Percentiles rank a stretch among this genome's conserved stretches.
Conservation (phyloP, 306 rosid genomes). For the Vigna nakashimae region DNA sequence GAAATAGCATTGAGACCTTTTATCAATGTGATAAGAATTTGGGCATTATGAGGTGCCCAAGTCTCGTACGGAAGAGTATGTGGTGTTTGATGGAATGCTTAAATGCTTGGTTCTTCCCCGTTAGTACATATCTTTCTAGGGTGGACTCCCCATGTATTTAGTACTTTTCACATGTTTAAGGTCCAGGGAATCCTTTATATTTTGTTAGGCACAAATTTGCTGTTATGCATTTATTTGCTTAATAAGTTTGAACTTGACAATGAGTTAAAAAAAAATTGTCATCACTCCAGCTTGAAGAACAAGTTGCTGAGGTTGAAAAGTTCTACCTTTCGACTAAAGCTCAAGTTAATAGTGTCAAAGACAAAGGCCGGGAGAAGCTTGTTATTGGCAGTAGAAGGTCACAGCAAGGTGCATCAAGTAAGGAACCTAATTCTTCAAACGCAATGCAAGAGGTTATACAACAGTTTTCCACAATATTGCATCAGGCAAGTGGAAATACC, state of each 20-base stretch:
- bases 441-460: constrained; percentile 78
- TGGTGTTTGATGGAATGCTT: too few species aligned
- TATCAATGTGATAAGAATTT: too few species aligned
- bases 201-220: too few species aligned
- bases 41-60: too few species aligned
- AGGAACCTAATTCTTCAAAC: constrained; percentile 66
- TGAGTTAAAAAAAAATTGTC: constrained; percentile 33
- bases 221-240: too few species aligned
- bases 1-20: too few species aligned
- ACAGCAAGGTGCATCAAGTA: constrained; percentile 53
- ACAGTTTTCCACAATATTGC: constrained; percentile 65
- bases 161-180: too few species aligned
- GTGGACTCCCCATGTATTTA: too few species aligned
- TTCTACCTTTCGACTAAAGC: constrained; percentile 46
- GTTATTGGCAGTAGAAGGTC: constrained; percentile 58
- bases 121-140: too few species aligned
- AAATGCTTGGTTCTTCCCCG: too few species aligned
- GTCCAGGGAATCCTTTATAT: too few species aligned
- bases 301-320: constrained; percentile 64
- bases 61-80: not conserved
- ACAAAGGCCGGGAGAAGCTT: constrained; percentile 63
- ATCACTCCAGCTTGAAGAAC: constrained; percentile 68
- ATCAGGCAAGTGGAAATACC: constrained; percentile 58
- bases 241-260: too few species aligned
- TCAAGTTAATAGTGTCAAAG: constrained; percentile 56